Base-by-base conservation (phyloP, 2,329 filamentous ascomycete genomes). In the Ceratocystis papillata region DNA sequence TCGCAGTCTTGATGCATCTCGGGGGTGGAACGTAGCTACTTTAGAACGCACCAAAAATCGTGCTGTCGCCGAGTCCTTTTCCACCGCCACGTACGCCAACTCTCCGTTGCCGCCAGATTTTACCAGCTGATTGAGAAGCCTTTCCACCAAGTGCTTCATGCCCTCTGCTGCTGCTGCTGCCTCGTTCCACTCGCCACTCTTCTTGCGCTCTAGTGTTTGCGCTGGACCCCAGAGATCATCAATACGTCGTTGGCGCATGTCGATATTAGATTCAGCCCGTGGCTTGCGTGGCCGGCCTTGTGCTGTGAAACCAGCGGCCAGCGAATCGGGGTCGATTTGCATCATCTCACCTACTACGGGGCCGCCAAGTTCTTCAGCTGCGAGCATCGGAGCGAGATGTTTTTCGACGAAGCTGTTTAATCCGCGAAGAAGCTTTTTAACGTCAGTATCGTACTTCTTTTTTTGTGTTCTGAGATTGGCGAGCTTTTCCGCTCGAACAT, bases 331-430 rank as follows among this genome's bases (percentile, higher is more conserved):
- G 78, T 85, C 76, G 25, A 88, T 72, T 73, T 88, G 84, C 72
- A 87, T 79, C 70, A 87, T 79, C 70, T 90, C 87, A 2, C 90
- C 89, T 0, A 92, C 89, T 10, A 91, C 87, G 0, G 90, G 90
- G 0, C 90, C 90, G 6, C 90, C 90, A 1, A 92, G 79, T 72
- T 91, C 88, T 76, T 95, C 90, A 0, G 89, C 88, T 5, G 89
- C 90, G 55, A 96, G 79, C 84, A 93, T 88, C 2, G 82, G 76
- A 1, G 88, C 87, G 0, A 96, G 79, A 50, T 84, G 81, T 55
- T 83, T 77, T 68, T 89, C 83, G 67, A 93, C 86, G 72, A 95
- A 95, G 17, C 77, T 77, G 69, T 87, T 83, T 65, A 95, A 79
- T 0, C 83, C 79, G 67, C 80, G 81, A 65, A 88, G 81, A 17